These are phyloP conservation scores for Coemansia sp. DNA, from an alignment of 192 early-diverging fungal genomes.

Conservation along the genomic window DNA sequence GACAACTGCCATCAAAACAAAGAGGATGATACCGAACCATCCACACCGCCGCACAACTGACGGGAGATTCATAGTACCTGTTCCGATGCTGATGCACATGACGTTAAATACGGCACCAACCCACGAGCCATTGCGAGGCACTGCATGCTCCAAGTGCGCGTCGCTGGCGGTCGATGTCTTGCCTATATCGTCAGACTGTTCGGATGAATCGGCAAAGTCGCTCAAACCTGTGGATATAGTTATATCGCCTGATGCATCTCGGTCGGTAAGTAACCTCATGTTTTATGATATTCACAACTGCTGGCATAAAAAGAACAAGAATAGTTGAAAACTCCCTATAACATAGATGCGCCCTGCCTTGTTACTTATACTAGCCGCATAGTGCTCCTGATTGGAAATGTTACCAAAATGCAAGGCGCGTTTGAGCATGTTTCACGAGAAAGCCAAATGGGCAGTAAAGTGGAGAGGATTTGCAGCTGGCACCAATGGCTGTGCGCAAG, in stretches of 20 bases:
- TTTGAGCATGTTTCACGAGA: too few species aligned
- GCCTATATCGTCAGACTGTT: slow-evolving; percentile 4
- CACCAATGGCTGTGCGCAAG: background rate
- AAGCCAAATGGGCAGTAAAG: too few species aligned
- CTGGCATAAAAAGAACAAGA: background rate
- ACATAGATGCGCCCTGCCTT: background rate
- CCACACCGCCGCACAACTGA: slow-evolving; percentile 74
- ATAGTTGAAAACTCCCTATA: background rate
- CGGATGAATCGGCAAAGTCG: slow-evolving; percentile 12
- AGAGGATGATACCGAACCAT: slow-evolving; percentile 76
- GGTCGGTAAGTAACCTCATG: background rate
- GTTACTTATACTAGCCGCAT: background rate
- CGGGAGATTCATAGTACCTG: slow-evolving; percentile 81
- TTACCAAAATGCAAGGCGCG: too few species aligned
- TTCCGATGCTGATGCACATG: slow-evolving; percentile 79
- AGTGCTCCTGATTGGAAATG: too few species aligned
- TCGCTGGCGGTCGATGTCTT: slow-evolving; percentile 8
- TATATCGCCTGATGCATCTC: background rate
- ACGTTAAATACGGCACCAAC: slow-evolving; percentile 66
- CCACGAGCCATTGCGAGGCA: slow-evolving; percentile 58
- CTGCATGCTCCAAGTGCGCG: slow-evolving; percentile 37
- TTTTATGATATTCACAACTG: background rate
- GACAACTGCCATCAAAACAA: slow-evolving; percentile 71
- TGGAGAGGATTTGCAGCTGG: background rate
- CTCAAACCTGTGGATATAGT: background rate